Conservation (phyloP, 345 rosid species). For the Populus simonii region DNA sequence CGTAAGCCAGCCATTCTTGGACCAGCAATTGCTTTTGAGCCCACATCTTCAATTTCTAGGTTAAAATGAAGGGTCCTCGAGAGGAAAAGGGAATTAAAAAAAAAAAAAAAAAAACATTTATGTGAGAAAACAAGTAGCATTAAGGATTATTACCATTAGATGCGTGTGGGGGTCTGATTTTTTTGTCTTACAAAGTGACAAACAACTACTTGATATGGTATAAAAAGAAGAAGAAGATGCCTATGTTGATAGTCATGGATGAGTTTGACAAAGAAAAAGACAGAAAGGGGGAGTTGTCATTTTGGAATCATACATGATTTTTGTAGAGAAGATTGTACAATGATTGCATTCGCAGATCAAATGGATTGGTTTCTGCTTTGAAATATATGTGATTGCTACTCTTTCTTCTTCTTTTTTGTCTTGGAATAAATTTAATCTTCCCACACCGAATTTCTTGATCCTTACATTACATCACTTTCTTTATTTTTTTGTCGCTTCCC, state of each 20-base stretch:
- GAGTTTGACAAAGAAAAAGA: neutral
- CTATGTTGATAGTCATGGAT: constrained; percentile 8
- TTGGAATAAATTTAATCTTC: neutral
- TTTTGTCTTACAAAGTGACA: constrained; percentile 8
- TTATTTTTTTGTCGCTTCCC: no score
- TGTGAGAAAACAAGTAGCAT: neutral
- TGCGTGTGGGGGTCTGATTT: neutral
- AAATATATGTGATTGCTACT: neutral
- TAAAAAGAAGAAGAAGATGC: neutral
- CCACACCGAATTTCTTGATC: neutral
- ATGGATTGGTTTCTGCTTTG: neutral
- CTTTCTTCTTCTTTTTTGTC: neutral
- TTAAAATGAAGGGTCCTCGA: constrained; percentile 15
- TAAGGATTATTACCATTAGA: neutral
- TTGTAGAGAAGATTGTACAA: constrained; percentile 7
- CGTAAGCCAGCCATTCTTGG: constrained; percentile 43
- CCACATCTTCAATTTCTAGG: constrained; percentile 58
- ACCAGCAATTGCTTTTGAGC: constrained; percentile 50
- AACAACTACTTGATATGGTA: constrained; percentile 9
- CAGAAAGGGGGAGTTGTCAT: neutral
- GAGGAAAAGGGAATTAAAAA: no score
- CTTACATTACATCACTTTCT: neutral
- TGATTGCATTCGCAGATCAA: constrained; percentile 4
- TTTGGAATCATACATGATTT: constrained; percentile 13
- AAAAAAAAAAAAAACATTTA: neutral